Conservation (phyloP, 176 grass and related monocot species). For the Metroxylon sagu region DNA sequence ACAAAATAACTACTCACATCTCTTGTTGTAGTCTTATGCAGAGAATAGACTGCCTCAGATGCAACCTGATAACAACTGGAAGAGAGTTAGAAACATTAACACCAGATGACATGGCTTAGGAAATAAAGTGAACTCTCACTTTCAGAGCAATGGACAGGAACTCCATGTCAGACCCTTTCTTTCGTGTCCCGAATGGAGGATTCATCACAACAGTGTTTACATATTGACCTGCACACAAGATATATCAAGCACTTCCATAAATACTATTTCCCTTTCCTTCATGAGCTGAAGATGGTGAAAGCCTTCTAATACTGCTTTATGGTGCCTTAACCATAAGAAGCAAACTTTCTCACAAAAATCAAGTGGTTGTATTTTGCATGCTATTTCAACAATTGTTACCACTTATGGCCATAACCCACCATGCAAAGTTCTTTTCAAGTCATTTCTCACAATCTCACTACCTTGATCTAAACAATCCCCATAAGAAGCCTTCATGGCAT, state of each 20-base stretch:
- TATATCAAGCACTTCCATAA: not conserved
- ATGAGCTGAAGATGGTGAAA: too few species aligned
- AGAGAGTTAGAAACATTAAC: conserved; percentile 12
- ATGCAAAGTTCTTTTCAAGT: too few species aligned
- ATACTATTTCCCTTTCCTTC: too few species aligned
- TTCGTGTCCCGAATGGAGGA: conserved; percentile 86
- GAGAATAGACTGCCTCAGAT: conserved; percentile 70
- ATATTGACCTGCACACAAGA: conserved; percentile 39
- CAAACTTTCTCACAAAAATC: too few species aligned
- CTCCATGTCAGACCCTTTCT: conserved; percentile 77
- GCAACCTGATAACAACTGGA: conserved; percentile 49
- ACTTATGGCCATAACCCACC: too few species aligned
- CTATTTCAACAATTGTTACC: too few species aligned
- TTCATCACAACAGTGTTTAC: conserved; percentile 93
- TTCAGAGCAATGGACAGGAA: conserved; percentile 80
- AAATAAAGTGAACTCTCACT: conserved; percentile 34
- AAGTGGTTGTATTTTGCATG: too few species aligned
- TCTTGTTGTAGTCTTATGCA: conserved; percentile 93
- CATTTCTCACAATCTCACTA: too few species aligned
- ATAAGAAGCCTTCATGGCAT: too few species aligned
- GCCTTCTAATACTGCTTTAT: too few species aligned
- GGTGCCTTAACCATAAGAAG: too few species aligned
- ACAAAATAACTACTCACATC: conserved; percentile 44
- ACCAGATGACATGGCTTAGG: not conserved
- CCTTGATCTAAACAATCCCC: too few species aligned